Percentiles rank a stretch among this genome's conserved stretches.
Conservation (phyloP, 306 rosid species). For the Gastrolobium villosum region DNA sequence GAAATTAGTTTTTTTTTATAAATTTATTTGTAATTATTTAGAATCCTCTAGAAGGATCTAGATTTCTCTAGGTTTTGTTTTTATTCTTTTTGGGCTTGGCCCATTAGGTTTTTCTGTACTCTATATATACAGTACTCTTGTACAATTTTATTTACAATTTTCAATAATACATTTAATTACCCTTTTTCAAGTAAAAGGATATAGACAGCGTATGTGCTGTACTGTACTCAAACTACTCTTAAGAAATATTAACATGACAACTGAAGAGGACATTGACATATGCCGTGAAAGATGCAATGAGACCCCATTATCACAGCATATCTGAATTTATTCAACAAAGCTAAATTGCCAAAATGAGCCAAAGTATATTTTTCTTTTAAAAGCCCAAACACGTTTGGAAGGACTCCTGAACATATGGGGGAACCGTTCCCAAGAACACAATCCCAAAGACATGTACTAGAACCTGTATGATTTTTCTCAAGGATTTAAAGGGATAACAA, state of each 20-base stretch:
- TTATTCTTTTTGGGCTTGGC: no score
- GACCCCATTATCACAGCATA: conserved; percentile 15
- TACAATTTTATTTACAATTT: no score
- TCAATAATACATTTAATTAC: no score
- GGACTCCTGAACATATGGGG: conserved; percentile 6
- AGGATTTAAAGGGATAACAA: conserved; percentile 12
- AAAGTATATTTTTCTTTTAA: neutral
- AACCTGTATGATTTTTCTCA: conserved; percentile 4
- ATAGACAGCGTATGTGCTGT: neutral
- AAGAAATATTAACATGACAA: conserved; percentile 8
- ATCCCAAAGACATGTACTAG: neutral
- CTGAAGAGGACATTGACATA: conserved; percentile 1
- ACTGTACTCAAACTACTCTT: neutral
- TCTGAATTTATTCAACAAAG: neutral
- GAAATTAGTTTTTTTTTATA: no score
- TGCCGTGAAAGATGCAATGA: conserved; percentile 30
- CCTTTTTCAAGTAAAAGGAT: no score
- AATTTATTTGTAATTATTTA: no score
- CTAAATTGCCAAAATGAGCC: neutral
- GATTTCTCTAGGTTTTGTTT: no score
- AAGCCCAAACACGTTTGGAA: conserved; percentile 2
- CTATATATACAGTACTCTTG: no score
- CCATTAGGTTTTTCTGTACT: no score
- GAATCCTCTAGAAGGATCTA: no score
- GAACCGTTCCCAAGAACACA: conserved; percentile 17